Conservation (phyloP, 2,329 filamentous ascomycete genomes). For the Calonectria ilicicola region DNA sequence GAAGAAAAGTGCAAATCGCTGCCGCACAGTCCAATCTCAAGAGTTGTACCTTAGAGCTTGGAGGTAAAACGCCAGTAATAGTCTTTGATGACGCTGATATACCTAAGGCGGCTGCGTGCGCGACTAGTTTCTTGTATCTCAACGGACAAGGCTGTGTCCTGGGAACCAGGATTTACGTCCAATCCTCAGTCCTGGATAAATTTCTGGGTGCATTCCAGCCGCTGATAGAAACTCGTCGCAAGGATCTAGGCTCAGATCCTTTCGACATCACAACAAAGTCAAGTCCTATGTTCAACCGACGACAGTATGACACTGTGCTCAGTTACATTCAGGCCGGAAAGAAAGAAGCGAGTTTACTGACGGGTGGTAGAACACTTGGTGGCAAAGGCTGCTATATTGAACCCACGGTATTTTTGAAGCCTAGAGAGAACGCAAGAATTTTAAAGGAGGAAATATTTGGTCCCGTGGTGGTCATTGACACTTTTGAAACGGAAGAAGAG, state of each 20-base stretch:
- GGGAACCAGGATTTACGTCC: not conserved
- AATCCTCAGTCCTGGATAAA: not conserved
- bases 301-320: not conserved
- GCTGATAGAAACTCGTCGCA: not conserved
- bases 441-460: conserved; percentile 18
- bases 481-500: conserved; percentile 19
- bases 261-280: not conserved
- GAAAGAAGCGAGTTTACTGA: not conserved
- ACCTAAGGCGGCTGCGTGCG: not conserved
- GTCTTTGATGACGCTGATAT: not conserved
- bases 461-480: conserved; percentile 16
- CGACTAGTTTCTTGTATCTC: not conserved
- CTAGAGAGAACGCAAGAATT: conserved; percentile 1
- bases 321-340: not conserved
- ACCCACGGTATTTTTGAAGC: conserved; percentile 17
- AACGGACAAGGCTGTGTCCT: not conserved
- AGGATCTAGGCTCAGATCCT: not conserved
- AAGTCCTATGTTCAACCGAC: not conserved
- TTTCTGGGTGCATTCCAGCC: not conserved
- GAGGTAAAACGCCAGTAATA: not conserved
- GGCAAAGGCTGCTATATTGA: conserved; percentile 15
- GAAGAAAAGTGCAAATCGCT: not conserved
- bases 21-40: not conserved
- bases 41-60: not conserved
- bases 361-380: not conserved